Evolutionary conservation across 129 eudicot genomes (phyloP), one percentile per base, ranked within the genome.

Genomic region (Logfia minima): DNA sequence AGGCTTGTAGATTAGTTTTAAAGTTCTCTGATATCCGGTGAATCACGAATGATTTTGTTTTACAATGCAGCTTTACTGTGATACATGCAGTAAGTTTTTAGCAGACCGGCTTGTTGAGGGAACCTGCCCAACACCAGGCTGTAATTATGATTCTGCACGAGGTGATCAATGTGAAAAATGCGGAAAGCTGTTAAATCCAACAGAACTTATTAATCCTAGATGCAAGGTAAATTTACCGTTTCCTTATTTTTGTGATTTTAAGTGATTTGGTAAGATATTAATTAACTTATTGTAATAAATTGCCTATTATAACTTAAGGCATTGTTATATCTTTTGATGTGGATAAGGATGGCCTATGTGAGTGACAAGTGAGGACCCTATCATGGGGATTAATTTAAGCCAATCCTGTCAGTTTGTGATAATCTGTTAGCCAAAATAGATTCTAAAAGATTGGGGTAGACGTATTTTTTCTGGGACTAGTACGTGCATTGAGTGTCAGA

Each of bases 121-220:
- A 16, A 13, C 18, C 70, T 94, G 99, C 71, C 99, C 99, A 4
- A 90, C 96, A 81, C 91, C 81, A 66, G 96, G 92, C 26, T 94
- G 98, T 81, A 84, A 89, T 75, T 91, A 94, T 84, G 97, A 89
- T 73, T 88, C 99, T 82, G 99, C 99, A 31, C 89, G 99, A 74
- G 99, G 99, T 22, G 99, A 94, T 86, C 97, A 94, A 68, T 94
- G 97, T 80, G 99, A 94, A 64, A 88, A 94, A 43, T 94, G 99
- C 77, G 90, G 94, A 24, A 89, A 89, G 84, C 89, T 91, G n/a
- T 75, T 95, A 62, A 92, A 95, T 83, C 96, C 99, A 22, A 88
- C 96, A 6, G 99, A 95, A 77, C 80, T 95, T 24, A 70, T 82
- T 37, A 83, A 85, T 52, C 99, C 99, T n/a, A 87, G 82, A 80